Evolutionary conservation across 306 rosid species (phyloP), one percentile per base, ranked within the genome.

Genomic region (Datisca glomerata): DNA sequence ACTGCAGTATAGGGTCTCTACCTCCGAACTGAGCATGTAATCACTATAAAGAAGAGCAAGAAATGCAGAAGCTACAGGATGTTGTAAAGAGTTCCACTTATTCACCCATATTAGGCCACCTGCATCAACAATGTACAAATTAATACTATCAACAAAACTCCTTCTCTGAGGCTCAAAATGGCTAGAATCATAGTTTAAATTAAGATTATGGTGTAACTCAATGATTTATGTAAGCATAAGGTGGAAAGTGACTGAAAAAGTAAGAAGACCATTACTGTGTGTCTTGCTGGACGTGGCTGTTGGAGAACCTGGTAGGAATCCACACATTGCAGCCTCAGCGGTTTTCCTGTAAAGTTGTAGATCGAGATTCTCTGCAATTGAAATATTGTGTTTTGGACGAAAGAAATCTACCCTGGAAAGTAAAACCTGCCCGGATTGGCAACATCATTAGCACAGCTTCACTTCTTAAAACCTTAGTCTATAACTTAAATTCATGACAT

Each of bases 61-160:
- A 63, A 82, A 82, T 32, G 89, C 73, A 24, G 81, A 78, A 46
- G 89, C 74, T 50, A 82, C 61, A 14, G 79, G 34, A 53, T 75
- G 47, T 34, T 72, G 89, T 56, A 82, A 45, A 39, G 73, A 14
- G 59, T 67, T 70, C 81, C 77, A 64, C 37, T 67, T 47, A 22
- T 14, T 41, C 45, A 72, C 67, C 94, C 94, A 78, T 43, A 82
- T 69, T 24, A 75, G 39, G 22, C 89, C 79, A 69, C 65, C 94
- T 78, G 57, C 22, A 60, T 41, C 21, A 37, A 12, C 33, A 43
- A 24, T 1, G 52, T 21, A n/a, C 5, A n/a, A n/a, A n/a, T n/a
- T n/a, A n/a, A n/a, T n/a, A n/a, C n/a, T n/a, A n/a, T n/a, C n/a
- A n/a, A n/a, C n/a, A n/a, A n/a, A n/a, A n/a, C n/a, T n/a, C n/a